Evolutionary conservation across 768 basidiomycete genomes (phyloP).

Genomic region (Tulasnella sp.): DNA sequence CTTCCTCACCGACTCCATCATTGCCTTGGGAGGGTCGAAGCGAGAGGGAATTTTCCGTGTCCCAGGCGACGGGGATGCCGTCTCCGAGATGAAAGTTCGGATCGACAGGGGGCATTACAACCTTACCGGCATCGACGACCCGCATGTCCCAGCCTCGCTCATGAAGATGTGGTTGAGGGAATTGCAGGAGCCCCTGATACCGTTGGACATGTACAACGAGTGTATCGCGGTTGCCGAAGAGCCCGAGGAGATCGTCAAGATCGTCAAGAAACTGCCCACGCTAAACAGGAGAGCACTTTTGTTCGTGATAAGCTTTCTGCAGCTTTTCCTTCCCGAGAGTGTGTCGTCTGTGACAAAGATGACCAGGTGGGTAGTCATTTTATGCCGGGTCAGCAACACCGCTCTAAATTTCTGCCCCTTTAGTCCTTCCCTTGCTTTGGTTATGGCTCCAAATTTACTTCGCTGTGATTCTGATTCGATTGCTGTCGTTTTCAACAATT

Average conservation of each 20-base stretch:
- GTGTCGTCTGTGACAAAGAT: constrained; percentile 50
- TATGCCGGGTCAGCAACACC: neutral
- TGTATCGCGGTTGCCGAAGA: constrained; percentile 54
- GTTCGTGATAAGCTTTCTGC: constrained; percentile 83
- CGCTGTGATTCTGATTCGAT: constrained; percentile 81
- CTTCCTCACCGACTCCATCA: constrained; percentile 84
- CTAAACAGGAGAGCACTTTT: constrained; percentile 77
- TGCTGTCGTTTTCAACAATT: constrained; percentile 80
- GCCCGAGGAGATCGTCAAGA: constrained; percentile 54
- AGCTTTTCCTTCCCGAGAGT: constrained; percentile 71
- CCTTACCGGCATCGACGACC: constrained; percentile 76
- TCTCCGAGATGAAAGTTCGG: constrained; percentile 76
- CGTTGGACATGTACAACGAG: constrained; percentile 83
- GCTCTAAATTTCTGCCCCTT: constrained; percentile 17
- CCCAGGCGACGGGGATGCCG: constrained; percentile 79
- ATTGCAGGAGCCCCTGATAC: constrained; percentile 82
- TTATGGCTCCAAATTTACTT: constrained; percentile 85
- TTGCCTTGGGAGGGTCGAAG: constrained; percentile 73
- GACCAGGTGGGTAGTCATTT: neutral
- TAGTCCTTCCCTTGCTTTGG: constrained; percentile 60
- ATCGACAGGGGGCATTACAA: constrained; percentile 89
- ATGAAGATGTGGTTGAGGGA: constrained; percentile 92
- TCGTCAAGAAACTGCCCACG: constrained; percentile 67
- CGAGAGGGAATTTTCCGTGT: constrained; percentile 88
- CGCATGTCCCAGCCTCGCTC: constrained; percentile 77